Conservation (phyloP, 345 rosid species). For the Eutrema japonicum region DNA sequence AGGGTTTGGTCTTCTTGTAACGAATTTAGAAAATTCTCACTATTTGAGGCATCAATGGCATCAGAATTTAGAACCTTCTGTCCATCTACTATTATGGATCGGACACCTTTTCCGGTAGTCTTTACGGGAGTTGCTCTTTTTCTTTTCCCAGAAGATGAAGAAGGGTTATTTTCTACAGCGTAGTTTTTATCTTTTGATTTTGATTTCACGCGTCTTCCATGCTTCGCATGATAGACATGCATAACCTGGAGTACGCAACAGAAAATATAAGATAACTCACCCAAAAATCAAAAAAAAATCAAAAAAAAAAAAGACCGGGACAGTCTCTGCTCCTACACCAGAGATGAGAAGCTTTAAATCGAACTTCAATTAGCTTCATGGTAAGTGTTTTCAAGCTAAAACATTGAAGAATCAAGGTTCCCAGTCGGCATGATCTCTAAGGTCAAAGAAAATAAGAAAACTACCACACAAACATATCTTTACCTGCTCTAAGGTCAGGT, state of each 20-base stretch:
- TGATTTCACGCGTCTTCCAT: conserved; percentile 51
- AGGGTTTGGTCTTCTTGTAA: conserved; percentile 46
- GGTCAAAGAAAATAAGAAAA: conserved; percentile 18
- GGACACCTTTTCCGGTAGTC: conserved; percentile 45
- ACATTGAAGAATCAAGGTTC: conserved; percentile 20
- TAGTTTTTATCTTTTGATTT: conserved; percentile 43
- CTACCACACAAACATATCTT: conserved; percentile 27
- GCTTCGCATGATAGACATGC: conserved; percentile 70
- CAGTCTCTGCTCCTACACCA: conserved; percentile 20
- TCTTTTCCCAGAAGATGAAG: conserved; percentile 58
- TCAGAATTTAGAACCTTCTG: conserved; percentile 33
- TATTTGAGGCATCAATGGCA: conserved; percentile 35
- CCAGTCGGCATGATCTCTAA: conserved; percentile 20
- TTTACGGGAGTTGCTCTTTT: conserved; percentile 54
- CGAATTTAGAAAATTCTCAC: conserved; percentile 36
- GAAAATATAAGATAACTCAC: conserved; percentile 29
- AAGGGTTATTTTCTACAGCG: conserved; percentile 39
- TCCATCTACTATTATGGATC: conserved; percentile 39
- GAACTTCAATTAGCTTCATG: conserved; percentile 6
- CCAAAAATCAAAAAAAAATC: background rate
- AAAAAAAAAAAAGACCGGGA: conserved; percentile 20
- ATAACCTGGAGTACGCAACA: conserved; percentile 65
- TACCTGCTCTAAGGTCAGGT: conserved; percentile 89
- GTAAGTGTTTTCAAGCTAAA: conserved; percentile 11
- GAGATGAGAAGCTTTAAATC: conserved; percentile 22